A percentile compares a stretch with the other conserved stretches of the same genome.
Conservation (phyloP, 106 monocot species). For the Dendrobium nobile region DNA sequence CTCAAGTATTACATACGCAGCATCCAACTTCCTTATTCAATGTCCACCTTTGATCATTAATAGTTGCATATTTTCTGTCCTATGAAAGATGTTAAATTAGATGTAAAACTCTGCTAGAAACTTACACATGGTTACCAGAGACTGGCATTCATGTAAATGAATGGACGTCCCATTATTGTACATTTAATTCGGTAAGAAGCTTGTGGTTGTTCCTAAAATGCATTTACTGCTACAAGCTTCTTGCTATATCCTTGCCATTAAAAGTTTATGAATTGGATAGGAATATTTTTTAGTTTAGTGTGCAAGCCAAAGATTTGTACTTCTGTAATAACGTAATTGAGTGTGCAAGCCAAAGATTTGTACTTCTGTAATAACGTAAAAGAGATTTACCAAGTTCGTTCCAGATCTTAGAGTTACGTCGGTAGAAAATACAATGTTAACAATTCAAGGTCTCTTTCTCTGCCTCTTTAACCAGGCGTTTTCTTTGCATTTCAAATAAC, state of each 20-base stretch:
- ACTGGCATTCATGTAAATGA: background rate
- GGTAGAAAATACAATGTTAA: background rate
- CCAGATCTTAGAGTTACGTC: background rate
- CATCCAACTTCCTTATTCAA: too few species aligned
- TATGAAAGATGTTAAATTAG: too few species aligned
- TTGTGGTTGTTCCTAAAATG: background rate
- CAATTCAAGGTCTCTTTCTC: background rate
- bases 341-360: background rate
- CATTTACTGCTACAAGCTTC: background rate
- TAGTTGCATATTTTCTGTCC: too few species aligned
- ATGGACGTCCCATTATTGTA: background rate
- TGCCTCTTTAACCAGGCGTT: background rate
- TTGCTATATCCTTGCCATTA: background rate
- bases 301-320: background rate
- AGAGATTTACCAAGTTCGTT: background rate
- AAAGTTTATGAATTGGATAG: background rate
- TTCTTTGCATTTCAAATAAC: background rate
- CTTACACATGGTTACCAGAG: too few species aligned
- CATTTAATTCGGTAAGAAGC: background rate
- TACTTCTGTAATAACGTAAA: background rate
- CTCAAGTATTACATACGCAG: too few species aligned
- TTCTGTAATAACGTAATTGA: background rate
- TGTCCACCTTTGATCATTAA: too few species aligned
- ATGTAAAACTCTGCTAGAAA: too few species aligned
- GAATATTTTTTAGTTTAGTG: background rate